Conservation (phyloP, 2,329 filamentous ascomycete genomes). For the Ramichloridium luteum region DNA sequence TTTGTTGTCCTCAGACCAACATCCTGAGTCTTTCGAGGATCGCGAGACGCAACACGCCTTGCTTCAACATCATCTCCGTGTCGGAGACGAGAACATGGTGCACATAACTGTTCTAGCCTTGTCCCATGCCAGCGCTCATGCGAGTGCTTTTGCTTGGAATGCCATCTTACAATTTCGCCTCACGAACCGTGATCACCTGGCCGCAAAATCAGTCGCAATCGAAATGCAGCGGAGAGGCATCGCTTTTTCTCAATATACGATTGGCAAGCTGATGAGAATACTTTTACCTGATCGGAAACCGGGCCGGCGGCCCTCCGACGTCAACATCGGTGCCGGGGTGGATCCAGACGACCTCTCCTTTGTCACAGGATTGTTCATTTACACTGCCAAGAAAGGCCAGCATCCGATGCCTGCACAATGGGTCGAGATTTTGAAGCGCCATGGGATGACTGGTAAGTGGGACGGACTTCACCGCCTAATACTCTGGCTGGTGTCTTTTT, state of each 20-base stretch:
- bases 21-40: constrained; percentile 52
- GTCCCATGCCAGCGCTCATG: constrained; percentile 24
- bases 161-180: constrained; percentile 33
- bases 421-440: constrained; percentile 46
- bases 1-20: constrained; percentile 48
- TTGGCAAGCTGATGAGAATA: too few relatives aligned
- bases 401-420: too few relatives aligned
- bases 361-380: too few relatives aligned
- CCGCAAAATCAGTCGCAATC: too few relatives aligned
- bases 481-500: constrained; percentile 36
- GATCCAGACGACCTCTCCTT: too few relatives aligned
- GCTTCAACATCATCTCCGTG: constrained; percentile 40
- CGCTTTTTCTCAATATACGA: too few relatives aligned
- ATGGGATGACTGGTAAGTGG: constrained; percentile 45
- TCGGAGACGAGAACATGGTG: constrained; percentile 39
- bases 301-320: too few relatives aligned
- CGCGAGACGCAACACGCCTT: constrained; percentile 41
- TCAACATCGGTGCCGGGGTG: too few relatives aligned
- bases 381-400: too few relatives aligned
- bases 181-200: constrained; percentile 15
- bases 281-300: too few relatives aligned
- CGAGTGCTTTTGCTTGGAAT: constrained; percentile 34
- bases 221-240: too few relatives aligned
- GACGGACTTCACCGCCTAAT: constrained; percentile 40
- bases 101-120: constrained; percentile 46